phyloP scores from a whole-genome alignment of 2,329 filamentous ascomycete species.

The Samsoniella hepiali region DNA sequence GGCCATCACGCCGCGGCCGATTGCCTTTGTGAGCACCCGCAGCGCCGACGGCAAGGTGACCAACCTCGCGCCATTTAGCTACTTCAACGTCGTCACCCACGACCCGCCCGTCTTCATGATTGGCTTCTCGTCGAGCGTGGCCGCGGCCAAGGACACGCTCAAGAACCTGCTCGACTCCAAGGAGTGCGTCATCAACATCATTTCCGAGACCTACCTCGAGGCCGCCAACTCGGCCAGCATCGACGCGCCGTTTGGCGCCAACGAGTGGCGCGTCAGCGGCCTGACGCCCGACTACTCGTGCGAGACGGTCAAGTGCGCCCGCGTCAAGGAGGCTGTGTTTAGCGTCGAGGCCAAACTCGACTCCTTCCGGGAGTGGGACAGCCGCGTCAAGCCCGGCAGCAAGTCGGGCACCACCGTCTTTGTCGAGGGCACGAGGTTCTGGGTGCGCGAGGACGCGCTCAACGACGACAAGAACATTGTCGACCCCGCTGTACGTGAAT shows the following conservation, averaged over 20 bases:
- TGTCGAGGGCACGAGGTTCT: conserved; percentile 82
- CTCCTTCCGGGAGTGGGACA: conserved; percentile 74
- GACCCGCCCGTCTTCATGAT: conserved; percentile 81
- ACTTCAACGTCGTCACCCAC: conserved; percentile 78
- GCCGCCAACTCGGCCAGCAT: conserved; percentile 80
- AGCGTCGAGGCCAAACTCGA: conserved; percentile 78
- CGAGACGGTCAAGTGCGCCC: conserved; percentile 62
- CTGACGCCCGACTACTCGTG: conserved; percentile 66
- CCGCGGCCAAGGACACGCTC: conserved; percentile 72
- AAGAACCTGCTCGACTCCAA: conserved; percentile 66
- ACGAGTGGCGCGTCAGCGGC: conserved; percentile 77
- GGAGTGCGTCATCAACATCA: conserved; percentile 85
- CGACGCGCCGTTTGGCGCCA: conserved; percentile 71
- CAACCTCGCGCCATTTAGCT: conserved; percentile 86
- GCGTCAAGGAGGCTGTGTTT: conserved; percentile 81
- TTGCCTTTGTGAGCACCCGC: conserved; percentile 60
- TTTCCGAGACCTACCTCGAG: conserved; percentile 79
- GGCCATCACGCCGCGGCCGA: conserved; percentile 76
- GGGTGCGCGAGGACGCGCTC: conserved; percentile 84
- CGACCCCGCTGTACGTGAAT: conserved; percentile 59
- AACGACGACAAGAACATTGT: conserved; percentile 73
- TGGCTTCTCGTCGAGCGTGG: conserved; percentile 45
- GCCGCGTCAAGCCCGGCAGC: conserved; percentile 64
- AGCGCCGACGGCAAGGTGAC: conserved; percentile 55
- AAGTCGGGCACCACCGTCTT: conserved; percentile 72